phyloP scores from a whole-genome alignment of 2,329 filamentous ascomycete genomes.

The Dactylellina cionopaga region DNA sequence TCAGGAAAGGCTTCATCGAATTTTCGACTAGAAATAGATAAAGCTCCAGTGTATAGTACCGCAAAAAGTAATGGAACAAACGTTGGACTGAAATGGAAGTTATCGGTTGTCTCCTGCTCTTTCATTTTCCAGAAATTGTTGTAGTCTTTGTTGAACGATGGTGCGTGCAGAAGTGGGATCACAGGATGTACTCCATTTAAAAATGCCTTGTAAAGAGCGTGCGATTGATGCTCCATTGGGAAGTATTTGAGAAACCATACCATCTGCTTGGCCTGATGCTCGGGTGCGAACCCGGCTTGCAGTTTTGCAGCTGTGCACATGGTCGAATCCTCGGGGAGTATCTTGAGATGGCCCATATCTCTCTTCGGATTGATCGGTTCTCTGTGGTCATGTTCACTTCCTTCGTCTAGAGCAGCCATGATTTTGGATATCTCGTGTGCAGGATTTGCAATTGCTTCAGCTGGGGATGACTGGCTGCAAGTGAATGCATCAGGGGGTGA shows the following conservation, averaged over 20 bases:
- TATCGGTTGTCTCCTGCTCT: constrained; percentile 49
- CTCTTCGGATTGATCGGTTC: constrained; percentile 29
- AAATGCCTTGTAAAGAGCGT: constrained; percentile 55
- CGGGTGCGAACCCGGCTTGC: constrained; percentile 43
- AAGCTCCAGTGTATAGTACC: constrained; percentile 55
- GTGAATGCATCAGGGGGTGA: constrained; percentile 13
- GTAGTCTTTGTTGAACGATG: constrained; percentile 55
- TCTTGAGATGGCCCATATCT: constrained; percentile 32
- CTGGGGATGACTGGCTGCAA: constrained; percentile 8
- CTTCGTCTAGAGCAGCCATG: constrained; percentile 45
- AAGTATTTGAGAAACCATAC: constrained; percentile 47
- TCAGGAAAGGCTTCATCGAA: constrained; percentile 45
- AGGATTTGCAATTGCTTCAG: neutral
- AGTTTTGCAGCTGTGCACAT: constrained; percentile 47
- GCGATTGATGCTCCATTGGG: constrained; percentile 42
- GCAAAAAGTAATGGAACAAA: constrained; percentile 56
- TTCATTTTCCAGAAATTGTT: constrained; percentile 54
- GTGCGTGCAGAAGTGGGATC: constrained; percentile 55
- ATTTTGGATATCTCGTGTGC: constrained; percentile 28
- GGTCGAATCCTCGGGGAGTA: constrained; percentile 42
- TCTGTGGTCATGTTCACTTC: constrained; percentile 18
- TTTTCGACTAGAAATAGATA: constrained; percentile 54
- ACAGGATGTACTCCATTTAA: constrained; percentile 56
- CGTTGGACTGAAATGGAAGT: constrained; percentile 51
- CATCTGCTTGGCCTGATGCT: constrained; percentile 43